Base-by-base conservation (phyloP, 768 basidiomycete species). In the Boletus huronensis region DNA sequence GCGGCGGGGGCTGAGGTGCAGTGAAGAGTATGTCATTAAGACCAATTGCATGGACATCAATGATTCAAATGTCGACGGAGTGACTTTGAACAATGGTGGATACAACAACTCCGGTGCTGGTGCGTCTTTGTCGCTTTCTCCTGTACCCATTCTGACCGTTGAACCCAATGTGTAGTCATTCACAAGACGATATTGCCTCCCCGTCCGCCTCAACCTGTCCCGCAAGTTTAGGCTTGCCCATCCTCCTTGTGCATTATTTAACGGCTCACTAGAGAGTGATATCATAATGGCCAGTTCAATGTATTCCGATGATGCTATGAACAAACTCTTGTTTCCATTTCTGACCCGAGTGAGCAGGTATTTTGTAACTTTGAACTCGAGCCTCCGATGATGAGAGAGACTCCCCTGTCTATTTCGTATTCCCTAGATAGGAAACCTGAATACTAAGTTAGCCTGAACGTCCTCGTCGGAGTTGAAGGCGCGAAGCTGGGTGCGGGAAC, bases 61-160 rank as follows among this genome's bases (percentile, higher is more conserved):
- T 0, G 4, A 0, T 39, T 52, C 59, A 8, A 48, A 7, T 1
- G 55, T 10, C 5, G 50, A 54, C 0, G 60, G 60, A 2, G 0
- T 43, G 9, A 61, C 60, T 10, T 1, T 61, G 46, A 53, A 61
- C 28, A 49, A 45, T 21, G 52, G 52, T 11, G 55, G 52, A 23
- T 1, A 1, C 23, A 9, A 49, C 0, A 58, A 58, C n/a, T 23
- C 49, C 11, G 60, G 60, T 23, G 34, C 55, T 25, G 55, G 60
- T 61, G 3, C 28, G 60, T 49, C 19, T 3, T 32, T 4, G n/a
- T 31, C 21, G 7, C 19, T 39, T 26, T 42, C 3, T 3, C 17
- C 21, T 36, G 5, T 6, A n/a, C 5, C 2, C 46, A 21, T 32
- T 39, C 43, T 55, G 32, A 53, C 19, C 11, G 6, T 47, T 9